A percentile compares a stretch with the other conserved stretches of the same genome.
Evolutionary conservation across 352 stramenopile genomes (phyloP).

Genomic region (Elongisporangium anandrum): DNA sequence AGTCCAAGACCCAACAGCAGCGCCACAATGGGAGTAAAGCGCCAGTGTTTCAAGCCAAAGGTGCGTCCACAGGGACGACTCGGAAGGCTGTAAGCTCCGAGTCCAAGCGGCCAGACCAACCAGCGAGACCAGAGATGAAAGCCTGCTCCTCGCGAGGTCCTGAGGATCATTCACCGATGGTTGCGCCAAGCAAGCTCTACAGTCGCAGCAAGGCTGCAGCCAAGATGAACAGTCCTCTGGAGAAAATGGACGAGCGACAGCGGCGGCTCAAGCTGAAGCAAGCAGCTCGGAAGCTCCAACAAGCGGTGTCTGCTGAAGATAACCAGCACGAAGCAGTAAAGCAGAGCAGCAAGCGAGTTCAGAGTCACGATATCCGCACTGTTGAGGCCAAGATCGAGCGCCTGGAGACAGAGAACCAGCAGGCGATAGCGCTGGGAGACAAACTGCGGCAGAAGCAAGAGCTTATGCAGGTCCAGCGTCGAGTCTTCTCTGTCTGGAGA

Average conservation of each 20-base stretch:
- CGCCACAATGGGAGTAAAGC: background rate
- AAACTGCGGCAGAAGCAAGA: constrained; percentile 14
- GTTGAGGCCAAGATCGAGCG: constrained; percentile 31
- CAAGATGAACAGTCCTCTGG: constrained; percentile 2
- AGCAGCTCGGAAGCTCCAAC: constrained; percentile 13
- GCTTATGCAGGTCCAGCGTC: constrained; percentile 1
- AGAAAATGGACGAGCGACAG: constrained; percentile 34
- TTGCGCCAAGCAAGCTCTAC: background rate
- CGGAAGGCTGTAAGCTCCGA: background rate
- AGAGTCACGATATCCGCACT: constrained; percentile 15
- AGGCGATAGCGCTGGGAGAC: constrained; percentile 18
- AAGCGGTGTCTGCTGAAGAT: background rate
- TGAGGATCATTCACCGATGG: background rate
- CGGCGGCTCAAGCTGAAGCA: constrained; percentile 19
- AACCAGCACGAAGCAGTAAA: constrained; percentile 1
- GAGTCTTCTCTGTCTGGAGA: constrained; percentile 3
- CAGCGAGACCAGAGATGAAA: background rate
- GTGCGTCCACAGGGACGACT: background rate
- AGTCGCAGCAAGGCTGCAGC: background rate
- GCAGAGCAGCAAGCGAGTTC: constrained; percentile 18
- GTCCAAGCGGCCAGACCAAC: background rate
- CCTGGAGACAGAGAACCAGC: constrained; percentile 28
- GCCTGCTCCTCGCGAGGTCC: background rate
- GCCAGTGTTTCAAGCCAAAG: background rate
- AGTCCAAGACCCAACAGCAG: background rate